Conservation (phyloP, 768 basidiomycete species). For the Auriscalpium microsporum region DNA sequence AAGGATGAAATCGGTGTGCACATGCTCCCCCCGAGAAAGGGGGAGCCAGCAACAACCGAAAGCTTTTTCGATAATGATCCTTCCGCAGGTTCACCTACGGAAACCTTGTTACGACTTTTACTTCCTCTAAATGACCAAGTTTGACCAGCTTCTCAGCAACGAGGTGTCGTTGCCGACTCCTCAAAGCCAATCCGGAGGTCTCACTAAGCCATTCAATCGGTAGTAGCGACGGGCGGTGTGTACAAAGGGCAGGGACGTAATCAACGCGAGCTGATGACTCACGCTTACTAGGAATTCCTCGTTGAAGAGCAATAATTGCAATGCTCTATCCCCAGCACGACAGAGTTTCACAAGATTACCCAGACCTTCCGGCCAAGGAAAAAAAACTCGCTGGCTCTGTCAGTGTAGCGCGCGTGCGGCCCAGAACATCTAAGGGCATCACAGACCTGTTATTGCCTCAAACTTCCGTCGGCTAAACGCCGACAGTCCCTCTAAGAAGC, state of each 20-base stretch:
- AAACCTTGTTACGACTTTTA: too few species aligned
- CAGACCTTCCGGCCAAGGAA: conserved; percentile 70
- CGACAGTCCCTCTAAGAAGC: too few species aligned
- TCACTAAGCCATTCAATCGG: conserved; percentile 89
- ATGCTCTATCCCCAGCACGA: conserved; percentile 84
- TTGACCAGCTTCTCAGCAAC: too few species aligned
- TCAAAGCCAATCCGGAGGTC: conserved; percentile 72
- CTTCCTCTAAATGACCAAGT: too few species aligned
- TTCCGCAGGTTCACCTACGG: too few species aligned
- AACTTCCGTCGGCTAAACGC: too few species aligned
- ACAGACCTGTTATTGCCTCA: conserved; percentile 8
- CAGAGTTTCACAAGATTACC: conserved; percentile 75
- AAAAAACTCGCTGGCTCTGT: conserved; percentile 80
- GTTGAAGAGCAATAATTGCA: conserved; percentile 91
- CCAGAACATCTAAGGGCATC: conserved; percentile 49
- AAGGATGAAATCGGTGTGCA: too few species aligned
- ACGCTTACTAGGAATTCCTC: conserved; percentile 85
- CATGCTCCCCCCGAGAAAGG: too few species aligned
- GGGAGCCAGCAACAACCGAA: too few species aligned
- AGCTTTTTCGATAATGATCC: too few species aligned
- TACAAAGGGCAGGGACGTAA: conserved; percentile 89
- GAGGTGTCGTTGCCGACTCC: conserved; percentile 43
- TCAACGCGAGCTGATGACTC: conserved; percentile 85
- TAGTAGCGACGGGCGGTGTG: conserved; percentile 87
- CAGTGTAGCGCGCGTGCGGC: conserved; percentile 84